Evolutionary conservation across 305 asterid genomes (phyloP).

Genomic region (Fraxinus floribunda): DNA sequence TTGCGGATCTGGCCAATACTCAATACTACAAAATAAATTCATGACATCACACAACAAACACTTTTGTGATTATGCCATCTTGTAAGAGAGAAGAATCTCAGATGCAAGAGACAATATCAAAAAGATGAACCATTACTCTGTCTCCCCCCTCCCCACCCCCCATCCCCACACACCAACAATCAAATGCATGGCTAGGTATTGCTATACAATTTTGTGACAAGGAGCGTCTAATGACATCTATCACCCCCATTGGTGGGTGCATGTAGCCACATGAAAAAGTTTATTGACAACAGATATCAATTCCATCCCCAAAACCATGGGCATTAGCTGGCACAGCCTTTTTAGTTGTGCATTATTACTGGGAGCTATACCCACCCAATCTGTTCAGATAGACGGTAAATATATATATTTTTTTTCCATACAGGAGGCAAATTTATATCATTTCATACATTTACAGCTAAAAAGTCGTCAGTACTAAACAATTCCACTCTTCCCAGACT

Average conservation of each 20-base stretch:
- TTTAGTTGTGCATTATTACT: neutral
- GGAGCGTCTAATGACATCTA: neutral
- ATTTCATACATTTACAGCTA: neutral
- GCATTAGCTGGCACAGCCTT: neutral
- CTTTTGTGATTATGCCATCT: neutral
- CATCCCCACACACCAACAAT: neutral
- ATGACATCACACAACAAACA: neutral
- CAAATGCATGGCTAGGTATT: neutral
- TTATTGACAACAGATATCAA: neutral
- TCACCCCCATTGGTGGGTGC: neutral
- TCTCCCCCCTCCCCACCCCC: too few species aligned
- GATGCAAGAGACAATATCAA: neutral
- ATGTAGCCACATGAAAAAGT: neutral
- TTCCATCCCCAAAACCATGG: neutral
- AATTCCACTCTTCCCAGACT: neutral
- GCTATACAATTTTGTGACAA: neutral
- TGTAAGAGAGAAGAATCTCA: neutral
- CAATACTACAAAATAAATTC: constrained; percentile 50
- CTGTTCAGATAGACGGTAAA: too few species aligned
- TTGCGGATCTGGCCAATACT: constrained; percentile 99
- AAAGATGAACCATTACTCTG: too few species aligned
- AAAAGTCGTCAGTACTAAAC: too few species aligned
- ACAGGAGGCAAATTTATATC: neutral
- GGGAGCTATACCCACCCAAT: neutral
- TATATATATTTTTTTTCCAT: too few species aligned